Percentiles rank a stretch among this genome's conserved stretches.
These are phyloP conservation scores for Borovskyia barvae DNA, from an alignment of 208 protist species.

Conservation along the genomic window DNA sequence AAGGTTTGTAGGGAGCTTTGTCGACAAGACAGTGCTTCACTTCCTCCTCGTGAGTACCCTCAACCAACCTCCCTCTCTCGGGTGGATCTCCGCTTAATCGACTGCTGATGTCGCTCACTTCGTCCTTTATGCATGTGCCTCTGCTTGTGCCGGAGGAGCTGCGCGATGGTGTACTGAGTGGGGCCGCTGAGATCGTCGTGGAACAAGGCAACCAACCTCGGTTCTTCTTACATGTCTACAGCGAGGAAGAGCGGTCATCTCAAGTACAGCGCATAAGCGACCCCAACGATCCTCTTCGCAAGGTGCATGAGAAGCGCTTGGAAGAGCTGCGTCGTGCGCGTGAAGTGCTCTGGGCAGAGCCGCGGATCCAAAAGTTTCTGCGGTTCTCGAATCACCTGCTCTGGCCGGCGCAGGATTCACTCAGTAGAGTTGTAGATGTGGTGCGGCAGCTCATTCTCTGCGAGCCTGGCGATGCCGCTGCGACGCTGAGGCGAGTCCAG, in stretches of 20 bases:
- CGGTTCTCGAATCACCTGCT: constrained; percentile 29
- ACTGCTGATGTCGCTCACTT: not conserved
- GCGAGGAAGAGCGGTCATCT: constrained; percentile 60
- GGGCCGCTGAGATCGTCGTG: constrained; percentile 62
- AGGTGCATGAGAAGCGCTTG: constrained; percentile 31
- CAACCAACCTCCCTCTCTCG: not conserved
- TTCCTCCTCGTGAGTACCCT: not conserved
- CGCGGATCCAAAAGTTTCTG: constrained; percentile 42
- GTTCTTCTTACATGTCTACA: constrained; percentile 62
- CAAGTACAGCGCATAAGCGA: constrained; percentile 6
- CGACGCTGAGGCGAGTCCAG: constrained; percentile 25
- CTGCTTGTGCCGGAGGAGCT: constrained; percentile 37
- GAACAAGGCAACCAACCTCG: constrained; percentile 30
- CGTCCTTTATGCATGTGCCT: constrained; percentile 7
- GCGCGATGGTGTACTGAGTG: constrained; percentile 25
- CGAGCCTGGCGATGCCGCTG: constrained; percentile 13
- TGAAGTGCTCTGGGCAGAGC: constrained; percentile 41
- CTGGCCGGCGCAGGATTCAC: constrained; percentile 49
- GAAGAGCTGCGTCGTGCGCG: constrained; percentile 61
- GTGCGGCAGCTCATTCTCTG: constrained; percentile 50
- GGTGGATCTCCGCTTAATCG: no score
- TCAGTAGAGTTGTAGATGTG: constrained; percentile 42
- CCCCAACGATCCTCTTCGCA: not conserved
- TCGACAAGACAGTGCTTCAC: no score
- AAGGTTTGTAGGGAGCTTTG: no score